Conservation (phyloP, 2,329 filamentous ascomycete genomes). For the Fusarium sp. region DNA sequence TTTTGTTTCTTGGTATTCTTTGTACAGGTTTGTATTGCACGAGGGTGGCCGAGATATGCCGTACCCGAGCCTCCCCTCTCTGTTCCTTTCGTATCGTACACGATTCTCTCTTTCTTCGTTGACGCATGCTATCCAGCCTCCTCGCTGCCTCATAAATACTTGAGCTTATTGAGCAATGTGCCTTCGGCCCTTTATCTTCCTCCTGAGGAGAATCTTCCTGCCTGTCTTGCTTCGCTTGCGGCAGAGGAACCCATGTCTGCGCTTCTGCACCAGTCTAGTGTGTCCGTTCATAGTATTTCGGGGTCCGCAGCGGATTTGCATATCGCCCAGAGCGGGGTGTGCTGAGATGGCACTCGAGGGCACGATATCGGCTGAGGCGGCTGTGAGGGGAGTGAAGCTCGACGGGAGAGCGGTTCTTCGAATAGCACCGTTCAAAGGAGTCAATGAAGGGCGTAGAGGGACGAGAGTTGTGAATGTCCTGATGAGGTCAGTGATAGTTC, state of each 20-base stretch:
- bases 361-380: slow-evolving; percentile 59
- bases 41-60: slow-evolving; percentile 13
- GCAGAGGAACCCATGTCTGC: slow-evolving; percentile 68
- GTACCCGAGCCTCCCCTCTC: slow-evolving; percentile 22
- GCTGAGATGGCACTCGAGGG: slow-evolving; percentile 61
- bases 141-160: neutral
- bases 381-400: slow-evolving; percentile 49
- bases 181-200: slow-evolving; percentile 66
- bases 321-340: slow-evolving; percentile 64
- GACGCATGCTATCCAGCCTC: slow-evolving; percentile 11
- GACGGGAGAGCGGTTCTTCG: slow-evolving; percentile 49
- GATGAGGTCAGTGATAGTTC: slow-evolving; percentile 16
- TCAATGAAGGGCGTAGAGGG: slow-evolving; percentile 62
- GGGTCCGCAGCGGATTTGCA: slow-evolving; percentile 70
- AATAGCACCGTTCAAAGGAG: slow-evolving; percentile 50
- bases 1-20: slow-evolving; percentile 31
- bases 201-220: slow-evolving; percentile 64
- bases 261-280: slow-evolving; percentile 69
- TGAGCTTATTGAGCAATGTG: slow-evolving; percentile 47
- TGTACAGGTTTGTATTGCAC: slow-evolving; percentile 44
- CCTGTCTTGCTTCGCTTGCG: slow-evolving; percentile 64
- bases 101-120: slow-evolving; percentile 16
- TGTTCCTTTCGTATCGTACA: slow-evolving; percentile 44
- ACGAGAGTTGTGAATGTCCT: slow-evolving; percentile 65
- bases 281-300: slow-evolving; percentile 68